Percentiles rank a stretch among this genome's conserved stretches.
phyloP scores from a whole-genome alignment of 2,329 filamentous ascomycete genomes.

The Cercospora sp. region DNA sequence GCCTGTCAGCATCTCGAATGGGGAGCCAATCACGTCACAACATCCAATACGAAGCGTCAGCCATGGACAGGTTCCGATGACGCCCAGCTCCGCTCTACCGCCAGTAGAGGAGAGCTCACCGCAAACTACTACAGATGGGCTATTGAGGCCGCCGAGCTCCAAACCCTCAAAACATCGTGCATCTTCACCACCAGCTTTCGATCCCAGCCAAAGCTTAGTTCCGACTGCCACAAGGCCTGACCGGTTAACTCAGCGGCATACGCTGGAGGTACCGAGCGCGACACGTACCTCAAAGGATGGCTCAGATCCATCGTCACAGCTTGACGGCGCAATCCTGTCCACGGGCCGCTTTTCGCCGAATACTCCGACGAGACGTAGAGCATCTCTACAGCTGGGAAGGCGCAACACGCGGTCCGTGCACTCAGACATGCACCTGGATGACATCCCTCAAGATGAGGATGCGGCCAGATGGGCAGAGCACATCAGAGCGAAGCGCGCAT shows the following conservation, averaged over 20 bases:
- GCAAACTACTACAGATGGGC: conserved; percentile 24
- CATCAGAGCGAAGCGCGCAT: conserved; percentile 86
- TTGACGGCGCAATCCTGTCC: conserved; percentile 59
- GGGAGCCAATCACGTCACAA: conserved; percentile 19
- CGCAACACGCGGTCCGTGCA: conserved; percentile 81
- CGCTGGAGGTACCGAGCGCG: conserved; percentile 77
- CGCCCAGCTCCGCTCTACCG: conserved; percentile 30
- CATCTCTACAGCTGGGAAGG: conserved; percentile 79
- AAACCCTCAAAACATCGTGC: conserved; percentile 34
- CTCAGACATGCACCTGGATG: conserved; percentile 80
- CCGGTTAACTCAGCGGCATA: conserved; percentile 77
- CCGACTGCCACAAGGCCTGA: conserved; percentile 56
- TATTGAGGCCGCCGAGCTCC: conserved; percentile 32
- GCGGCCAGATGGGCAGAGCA: conserved; percentile 89
- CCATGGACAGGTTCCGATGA: conserved; percentile 26
- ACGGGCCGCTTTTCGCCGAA: conserved; percentile 82
- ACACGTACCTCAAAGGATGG: conserved; percentile 72
- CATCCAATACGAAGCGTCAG: conserved; percentile 24
- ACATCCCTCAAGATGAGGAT: conserved; percentile 83
- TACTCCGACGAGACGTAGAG: conserved; percentile 64
- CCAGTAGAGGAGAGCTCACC: conserved; percentile 35
- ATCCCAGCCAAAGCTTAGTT: conserved; percentile 49
- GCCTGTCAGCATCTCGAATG: conserved; percentile 23
- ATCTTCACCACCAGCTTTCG: conserved; percentile 42
- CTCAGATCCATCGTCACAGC: conserved; percentile 43